Evolutionary conservation across 768 basidiomycete species (phyloP), one percentile per base, ranked within the genome.

Genomic region (Sistotremastrum niveocremeum): DNA sequence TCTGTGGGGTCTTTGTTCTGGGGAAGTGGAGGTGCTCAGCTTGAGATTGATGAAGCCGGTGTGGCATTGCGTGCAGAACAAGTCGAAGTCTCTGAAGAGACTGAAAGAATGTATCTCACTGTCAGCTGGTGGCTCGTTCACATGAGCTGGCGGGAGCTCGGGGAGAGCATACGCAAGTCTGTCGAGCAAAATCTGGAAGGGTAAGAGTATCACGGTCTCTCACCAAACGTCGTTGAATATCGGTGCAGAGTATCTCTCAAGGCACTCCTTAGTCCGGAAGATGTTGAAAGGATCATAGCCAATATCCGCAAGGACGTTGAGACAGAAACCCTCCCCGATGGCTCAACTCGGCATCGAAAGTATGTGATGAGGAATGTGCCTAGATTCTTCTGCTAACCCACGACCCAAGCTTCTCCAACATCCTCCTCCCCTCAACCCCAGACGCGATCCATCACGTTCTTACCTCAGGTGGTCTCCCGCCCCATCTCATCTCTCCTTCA

Each of bases 81-180:
- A n/a, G 64, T 66, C 12, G 56, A 56, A 20, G 62, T 80, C 5
- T 66, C 60, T 34, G 80, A 82, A 34, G 82, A 82, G 45, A 76
- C 78, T 4, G 89, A 93, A 60, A 68, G 76, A 49, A 76, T 79
- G 56, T 97, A 79, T 57, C 65, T 95, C 42, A 88, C 84, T 0
- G 73, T 93, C 54, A 85, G 80, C 36, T 97, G 90, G 89, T 94
- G 90, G 89, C 67, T 94, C 7, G 56, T 94, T 46, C 81, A 95
- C 57, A 82, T 89, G 3, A 90, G 93, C 0, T 94, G 91, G 90
- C 84, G 81, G 53, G 81, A 82, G 48, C 72, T 97, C 0, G 78
- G 75, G 0, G 77, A 78, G 51, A 67, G 85, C 36, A 84, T 91
- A 0, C 64, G 79, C 52, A 63, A 72, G 34, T 82, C 75, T 0